phyloP scores from a whole-genome alignment of 257 asterid genomes.

The Solanum dulcamara region DNA sequence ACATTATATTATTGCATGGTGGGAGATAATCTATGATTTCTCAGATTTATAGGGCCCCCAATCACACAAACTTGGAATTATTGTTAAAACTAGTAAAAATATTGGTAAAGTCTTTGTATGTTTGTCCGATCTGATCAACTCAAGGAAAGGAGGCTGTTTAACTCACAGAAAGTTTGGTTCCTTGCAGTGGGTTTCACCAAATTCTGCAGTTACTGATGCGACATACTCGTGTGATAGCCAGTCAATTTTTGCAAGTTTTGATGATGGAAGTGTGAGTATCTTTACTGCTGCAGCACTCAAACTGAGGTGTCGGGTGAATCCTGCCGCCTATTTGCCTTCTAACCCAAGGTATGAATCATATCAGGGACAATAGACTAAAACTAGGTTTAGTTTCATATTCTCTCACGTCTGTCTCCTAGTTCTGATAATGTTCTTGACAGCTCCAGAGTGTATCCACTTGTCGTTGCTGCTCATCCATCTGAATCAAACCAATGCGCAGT shows the following conservation, averaged over 20 bases:
- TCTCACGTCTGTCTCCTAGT: neutral
- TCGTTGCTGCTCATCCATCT: slow-evolving; percentile 48
- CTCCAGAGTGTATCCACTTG: slow-evolving; percentile 36
- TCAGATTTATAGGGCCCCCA: neutral
- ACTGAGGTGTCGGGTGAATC: slow-evolving; percentile 40
- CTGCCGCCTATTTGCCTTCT: slow-evolving; percentile 41
- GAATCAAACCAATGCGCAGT: slow-evolving; percentile 51
- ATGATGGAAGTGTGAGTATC: slow-evolving; percentile 37
- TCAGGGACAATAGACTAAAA: neutral
- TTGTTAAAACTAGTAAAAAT: neutral
- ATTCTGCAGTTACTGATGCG: slow-evolving; percentile 47
- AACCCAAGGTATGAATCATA: slow-evolving; percentile 26
- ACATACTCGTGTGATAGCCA: slow-evolving; percentile 62
- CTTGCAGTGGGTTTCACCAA: slow-evolving; percentile 47
- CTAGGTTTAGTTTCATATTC: neutral
- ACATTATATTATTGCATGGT: neutral
- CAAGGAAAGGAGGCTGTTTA: neutral
- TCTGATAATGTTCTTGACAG: slow-evolving; percentile 11
- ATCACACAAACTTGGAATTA: neutral
- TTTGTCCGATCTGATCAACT: neutral
- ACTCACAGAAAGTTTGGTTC: neutral
- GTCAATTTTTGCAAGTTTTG: slow-evolving; percentile 34
- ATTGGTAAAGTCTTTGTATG: neutral
- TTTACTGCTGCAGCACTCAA: slow-evolving; percentile 32
- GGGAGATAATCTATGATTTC: neutral